These are phyloP conservation scores for Vishniacozyma victoriae DNA, from an alignment of 768 basidiomycete species.

Conservation along the genomic window DNA sequence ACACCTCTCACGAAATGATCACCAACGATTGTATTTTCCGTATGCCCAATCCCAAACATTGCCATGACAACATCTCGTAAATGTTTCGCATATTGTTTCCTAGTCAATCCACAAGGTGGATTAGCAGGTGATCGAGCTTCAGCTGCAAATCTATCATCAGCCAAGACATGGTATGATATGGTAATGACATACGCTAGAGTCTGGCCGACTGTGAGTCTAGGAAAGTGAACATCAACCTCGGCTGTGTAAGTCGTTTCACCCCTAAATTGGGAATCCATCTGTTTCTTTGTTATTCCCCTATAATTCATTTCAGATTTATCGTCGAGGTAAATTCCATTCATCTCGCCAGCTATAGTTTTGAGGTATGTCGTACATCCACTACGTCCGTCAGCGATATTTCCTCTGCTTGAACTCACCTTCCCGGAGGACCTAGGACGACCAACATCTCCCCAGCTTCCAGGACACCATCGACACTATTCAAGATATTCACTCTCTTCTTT, in stretches of 20 bases:
- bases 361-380: constrained; percentile 52
- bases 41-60: constrained; percentile 67
- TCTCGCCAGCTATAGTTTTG: constrained; percentile 53
- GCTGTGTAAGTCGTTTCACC: constrained; percentile 37
- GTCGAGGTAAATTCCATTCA: constrained; percentile 41
- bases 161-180: not conserved
- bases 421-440: constrained; percentile 51
- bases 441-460: constrained; percentile 73
- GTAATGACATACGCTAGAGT: constrained; percentile 6
- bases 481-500: constrained; percentile 50
- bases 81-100: constrained; percentile 38
- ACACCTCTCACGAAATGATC: constrained; percentile 59
- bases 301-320: constrained; percentile 40
- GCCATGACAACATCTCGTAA: constrained; percentile 54
- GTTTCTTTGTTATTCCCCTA: constrained; percentile 47
- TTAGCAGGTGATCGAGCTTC: constrained; percentile 25
- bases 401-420: constrained; percentile 32
- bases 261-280: constrained; percentile 50
- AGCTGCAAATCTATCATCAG: constrained; percentile 10
- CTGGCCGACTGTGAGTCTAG: constrained; percentile 21
- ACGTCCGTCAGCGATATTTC: not conserved
- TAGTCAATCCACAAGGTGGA: constrained; percentile 40
- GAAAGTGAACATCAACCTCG: constrained; percentile 39
- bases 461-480: constrained; percentile 62
- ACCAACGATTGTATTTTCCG: constrained; percentile 63